Evolutionary conservation across 2,329 filamentous ascomycete genomes (phyloP).

Genomic region (Ophioceras dolichostomum): DNA sequence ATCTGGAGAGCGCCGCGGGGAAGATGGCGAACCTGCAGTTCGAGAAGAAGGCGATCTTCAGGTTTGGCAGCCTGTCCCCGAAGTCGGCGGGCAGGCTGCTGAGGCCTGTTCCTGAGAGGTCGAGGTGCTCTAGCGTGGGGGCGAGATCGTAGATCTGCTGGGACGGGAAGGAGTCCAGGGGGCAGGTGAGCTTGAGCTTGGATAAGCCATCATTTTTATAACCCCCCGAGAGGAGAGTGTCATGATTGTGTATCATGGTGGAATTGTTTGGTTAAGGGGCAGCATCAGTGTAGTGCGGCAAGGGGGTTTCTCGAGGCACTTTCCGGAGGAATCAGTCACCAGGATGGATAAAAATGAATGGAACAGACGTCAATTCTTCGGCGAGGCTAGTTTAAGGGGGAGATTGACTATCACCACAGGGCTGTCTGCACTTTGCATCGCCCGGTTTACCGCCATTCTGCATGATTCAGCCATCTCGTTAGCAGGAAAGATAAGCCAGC

Average conservation of each 20-base stretch:
- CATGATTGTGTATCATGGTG: constrained; percentile 18
- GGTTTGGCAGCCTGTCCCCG: constrained; percentile 22
- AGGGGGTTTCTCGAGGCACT: too few relatives aligned
- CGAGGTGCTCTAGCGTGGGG: constrained; percentile 28
- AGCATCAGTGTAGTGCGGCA: too few relatives aligned
- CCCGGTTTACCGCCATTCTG: constrained; percentile 3
- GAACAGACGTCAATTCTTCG: too few relatives aligned
- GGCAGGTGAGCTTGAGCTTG: constrained; percentile 21
- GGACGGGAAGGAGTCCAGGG: constrained; percentile 22
- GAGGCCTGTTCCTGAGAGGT: constrained; percentile 33
- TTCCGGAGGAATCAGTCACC: too few relatives aligned
- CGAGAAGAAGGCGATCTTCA: constrained; percentile 34
- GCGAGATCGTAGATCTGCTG: constrained; percentile 26
- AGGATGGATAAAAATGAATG: too few relatives aligned
- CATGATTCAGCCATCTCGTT: background rate
- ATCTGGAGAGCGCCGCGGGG: constrained; percentile 26
- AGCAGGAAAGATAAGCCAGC: constrained; percentile 1
- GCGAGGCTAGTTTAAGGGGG: too few relatives aligned
- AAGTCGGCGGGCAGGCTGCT: constrained; percentile 26
- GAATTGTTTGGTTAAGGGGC: background rate
- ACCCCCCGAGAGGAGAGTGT: constrained; percentile 17
- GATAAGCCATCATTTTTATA: constrained; percentile 15
- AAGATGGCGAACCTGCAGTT: constrained; percentile 29
- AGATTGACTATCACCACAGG: too few relatives aligned
- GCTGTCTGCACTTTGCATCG: too few relatives aligned